phyloP scores from a whole-genome alignment of 1,284 basidiomycete species.

The Neonothopanus nambi region DNA sequence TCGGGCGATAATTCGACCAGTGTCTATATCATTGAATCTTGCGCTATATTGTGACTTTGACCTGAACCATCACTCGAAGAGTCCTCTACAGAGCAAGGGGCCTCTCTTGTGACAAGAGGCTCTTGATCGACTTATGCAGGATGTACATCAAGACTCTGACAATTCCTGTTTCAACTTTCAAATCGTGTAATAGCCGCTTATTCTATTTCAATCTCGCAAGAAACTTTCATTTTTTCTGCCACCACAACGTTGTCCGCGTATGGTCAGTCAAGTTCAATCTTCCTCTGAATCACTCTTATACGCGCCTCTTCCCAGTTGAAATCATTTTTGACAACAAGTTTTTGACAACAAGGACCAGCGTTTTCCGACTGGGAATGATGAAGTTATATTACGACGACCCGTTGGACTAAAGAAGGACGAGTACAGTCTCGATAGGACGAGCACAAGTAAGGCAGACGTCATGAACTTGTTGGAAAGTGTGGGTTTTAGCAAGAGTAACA shows the following conservation, averaged over 20 bases:
- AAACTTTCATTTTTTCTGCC: slow-evolving; percentile 38
- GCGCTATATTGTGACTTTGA: too few relatives aligned
- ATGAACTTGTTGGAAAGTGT: slow-evolving; percentile 95
- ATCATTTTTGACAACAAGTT: slow-evolving; percentile 85
- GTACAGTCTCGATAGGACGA: slow-evolving; percentile 96
- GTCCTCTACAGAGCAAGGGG: too few relatives aligned
- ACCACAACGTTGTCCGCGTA: slow-evolving; percentile 92
- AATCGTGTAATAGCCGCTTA: slow-evolving; percentile 70
- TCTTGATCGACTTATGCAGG: neutral
- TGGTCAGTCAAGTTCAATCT: slow-evolving; percentile 48
- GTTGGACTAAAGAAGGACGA: slow-evolving; percentile 99
- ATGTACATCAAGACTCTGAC: slow-evolving; percentile 93
- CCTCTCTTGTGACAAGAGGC: too few relatives aligned
- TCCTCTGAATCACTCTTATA: neutral
- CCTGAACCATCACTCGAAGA: too few relatives aligned
- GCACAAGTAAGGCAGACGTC: slow-evolving; percentile 93
- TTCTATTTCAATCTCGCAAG: neutral
- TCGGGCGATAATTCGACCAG: too few relatives aligned
- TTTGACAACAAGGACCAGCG: slow-evolving; percentile 88
- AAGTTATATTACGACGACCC: slow-evolving; percentile 86
- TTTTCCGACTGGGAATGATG: slow-evolving; percentile 86
- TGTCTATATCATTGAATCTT: too few relatives aligned
- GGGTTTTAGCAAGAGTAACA: slow-evolving; percentile 96
- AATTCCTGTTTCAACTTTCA: slow-evolving; percentile 91
- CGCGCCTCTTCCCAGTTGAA: slow-evolving; percentile 51